Conservation (phyloP, 768 basidiomycete species). For the Cytidiella melzeri region DNA sequence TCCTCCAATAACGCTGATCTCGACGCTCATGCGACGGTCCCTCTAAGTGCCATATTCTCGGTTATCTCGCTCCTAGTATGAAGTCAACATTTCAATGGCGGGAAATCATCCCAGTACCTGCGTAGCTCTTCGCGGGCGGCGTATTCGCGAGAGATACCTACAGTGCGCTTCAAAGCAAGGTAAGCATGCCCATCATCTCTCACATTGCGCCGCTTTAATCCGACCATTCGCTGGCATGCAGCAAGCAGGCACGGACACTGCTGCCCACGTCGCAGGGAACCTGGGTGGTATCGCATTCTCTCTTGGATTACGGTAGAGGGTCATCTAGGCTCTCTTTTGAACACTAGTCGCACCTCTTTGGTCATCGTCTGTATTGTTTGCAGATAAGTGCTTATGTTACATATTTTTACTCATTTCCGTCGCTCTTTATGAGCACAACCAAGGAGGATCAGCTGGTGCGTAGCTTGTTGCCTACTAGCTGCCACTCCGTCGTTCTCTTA, state of each 20-base stretch:
- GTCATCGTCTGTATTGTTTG: too few species aligned
- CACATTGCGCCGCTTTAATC: slow-evolving; percentile 2
- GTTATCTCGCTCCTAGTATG: slow-evolving; percentile 67
- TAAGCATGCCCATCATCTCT: background rate
- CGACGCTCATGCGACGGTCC: slow-evolving; percentile 1
- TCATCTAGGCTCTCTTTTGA: too few species aligned
- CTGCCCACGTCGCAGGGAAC: slow-evolving; percentile 67
- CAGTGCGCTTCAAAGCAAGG: background rate
- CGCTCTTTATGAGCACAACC: too few species aligned
- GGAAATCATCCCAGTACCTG: slow-evolving; percentile 73
- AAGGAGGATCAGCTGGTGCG: too few species aligned
- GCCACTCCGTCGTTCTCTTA: too few species aligned
- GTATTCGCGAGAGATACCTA: slow-evolving; percentile 54
- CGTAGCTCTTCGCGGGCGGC: slow-evolving; percentile 67
- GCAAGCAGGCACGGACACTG: slow-evolving; percentile 49
- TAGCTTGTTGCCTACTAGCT: too few species aligned
- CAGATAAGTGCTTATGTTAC: too few species aligned
- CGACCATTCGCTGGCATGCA: slow-evolving; percentile 20
- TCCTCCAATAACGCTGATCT: background rate
- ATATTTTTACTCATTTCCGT: too few species aligned
- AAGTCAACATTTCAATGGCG: slow-evolving; percentile 62
- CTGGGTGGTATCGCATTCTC: slow-evolving; percentile 55
- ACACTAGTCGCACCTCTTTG: too few species aligned
- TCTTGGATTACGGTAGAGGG: slow-evolving; percentile 17
- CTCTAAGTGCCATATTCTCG: slow-evolving; percentile 63